Evolutionary conservation across 2,329 filamentous ascomycete genomes (phyloP), one percentile per base, ranked within the genome.

Genomic region (Neopestalotiopsis rosae): DNA sequence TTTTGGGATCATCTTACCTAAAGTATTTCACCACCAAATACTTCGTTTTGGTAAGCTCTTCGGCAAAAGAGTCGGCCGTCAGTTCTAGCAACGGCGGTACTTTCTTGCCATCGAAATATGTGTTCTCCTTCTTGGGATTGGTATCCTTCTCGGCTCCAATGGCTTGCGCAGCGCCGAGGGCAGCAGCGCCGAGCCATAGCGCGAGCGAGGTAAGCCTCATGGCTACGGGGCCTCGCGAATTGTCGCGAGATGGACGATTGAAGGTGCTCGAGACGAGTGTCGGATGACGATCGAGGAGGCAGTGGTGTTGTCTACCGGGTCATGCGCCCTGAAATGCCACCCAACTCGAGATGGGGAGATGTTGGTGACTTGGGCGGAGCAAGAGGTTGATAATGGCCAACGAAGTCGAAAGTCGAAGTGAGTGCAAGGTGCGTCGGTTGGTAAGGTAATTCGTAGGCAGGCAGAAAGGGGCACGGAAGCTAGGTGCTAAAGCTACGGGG

Each of bases 21-120:
- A 88, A 92, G 74, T 91, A 90, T 79, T 92, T 90, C 62, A 90
- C 82, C 71, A 89, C 74, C 69, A 88, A 72, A 75, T 84, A 88
- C 76, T 87, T 87, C 40, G 83, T 81, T 67, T 82, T 83, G 71
- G 87, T 87, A 61, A 88, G 79, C 72, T 89, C 86, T 45, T 86
- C 82, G 5, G 89, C 86, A 72, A 90, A 87, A 72, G 84, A 90
- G 58, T 85, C 80, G 34, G 86, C 85, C 2, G 85, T 87, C 70
- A 94, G 77, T 75, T 91, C 87, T 58, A 86, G 80, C 76, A 92
- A 81, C 4, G 90, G 88, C 45, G 92, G 91, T 49, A 94, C 91
- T 52, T 83, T 84, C 74, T 91, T 84, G 71, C 85, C 88, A 76
- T 94, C 91, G 82, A 94, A 94, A 56, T 82, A 83, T 38, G 90